Base-by-base conservation (phyloP, 2,329 filamentous ascomycete genomes). In the Monosporascus sp. region DNA sequence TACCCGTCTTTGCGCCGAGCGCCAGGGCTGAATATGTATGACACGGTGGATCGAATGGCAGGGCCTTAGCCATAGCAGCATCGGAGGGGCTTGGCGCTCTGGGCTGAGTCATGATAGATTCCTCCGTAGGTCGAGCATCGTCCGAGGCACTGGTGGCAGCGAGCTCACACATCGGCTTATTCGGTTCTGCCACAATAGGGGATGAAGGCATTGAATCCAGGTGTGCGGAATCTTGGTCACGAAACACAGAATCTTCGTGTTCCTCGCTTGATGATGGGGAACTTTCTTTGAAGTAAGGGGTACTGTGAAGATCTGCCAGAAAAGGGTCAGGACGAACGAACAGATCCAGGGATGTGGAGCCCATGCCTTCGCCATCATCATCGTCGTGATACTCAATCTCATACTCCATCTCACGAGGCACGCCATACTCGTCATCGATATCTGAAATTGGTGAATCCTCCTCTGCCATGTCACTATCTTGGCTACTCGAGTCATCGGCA, bases 1-100 rank as follows among this genome's bases (percentile, higher is more conserved):
- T 75, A 1, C 70, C 72, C 3, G 65, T 68, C 49, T 62, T 68
- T 24, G 64, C 59, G 1, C 71, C 72, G 44, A 74, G 60, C 6
- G 59, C 48, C 39, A 69, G 64, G 17, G 65, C 67, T 62, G 65
- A 60, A 24, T 42, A 50, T 34, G 61, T 58, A 34, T 56, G 49
- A 20, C 3, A 49, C 62, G 50, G 67, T 45, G 54, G 67, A 58
- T 54, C 65, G 58, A 62, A 52, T 11, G 70, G 66, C 7, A 49
- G 57, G 25, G 69, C 62, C 20, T 67, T 68, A 41, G 68, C 62
- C 42, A 60, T 63, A 11, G 62, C 64, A 27, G 64, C 64, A 54
- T 67, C 65, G 4, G 66, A 67, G 6, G 66, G 65, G 36, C 66
- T 67, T 5, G 65, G 64, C 18, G 57, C 54, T 49, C 62, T 52